Evolutionary conservation across 345 rosid species (phyloP).

Genomic region (Physaria fendleri): DNA sequence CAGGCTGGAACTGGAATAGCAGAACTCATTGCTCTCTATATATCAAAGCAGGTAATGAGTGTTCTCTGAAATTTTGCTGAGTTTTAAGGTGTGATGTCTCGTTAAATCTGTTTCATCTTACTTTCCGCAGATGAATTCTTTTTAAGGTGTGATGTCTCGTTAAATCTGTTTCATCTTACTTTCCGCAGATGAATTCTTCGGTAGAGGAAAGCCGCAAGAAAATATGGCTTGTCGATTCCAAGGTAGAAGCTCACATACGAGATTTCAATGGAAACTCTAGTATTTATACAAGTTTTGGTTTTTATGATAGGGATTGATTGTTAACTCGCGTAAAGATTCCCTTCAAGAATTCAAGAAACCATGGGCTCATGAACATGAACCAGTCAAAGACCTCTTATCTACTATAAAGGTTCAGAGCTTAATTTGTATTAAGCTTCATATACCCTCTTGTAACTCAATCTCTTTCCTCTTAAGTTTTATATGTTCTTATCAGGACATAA

Average conservation of each 20-base stretch:
- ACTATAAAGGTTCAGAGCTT: slow-evolving; percentile 63
- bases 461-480: neutral
- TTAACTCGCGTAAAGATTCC: slow-evolving; percentile 67
- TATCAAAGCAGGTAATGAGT: slow-evolving; percentile 70
- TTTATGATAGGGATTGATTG: slow-evolving; percentile 68
- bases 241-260: slow-evolving; percentile 37
- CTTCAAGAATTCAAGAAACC: slow-evolving; percentile 95
- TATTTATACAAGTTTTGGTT: slow-evolving; percentile 6
- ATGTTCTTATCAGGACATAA: slow-evolving; percentile 51
- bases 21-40: slow-evolving; percentile 89
- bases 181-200: slow-evolving; percentile 52
- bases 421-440: neutral
- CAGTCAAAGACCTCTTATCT: slow-evolving; percentile 58
- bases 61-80: neutral
- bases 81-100: slow-evolving; percentile 1
- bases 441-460: neutral
- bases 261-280: neutral
- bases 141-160: no score
- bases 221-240: slow-evolving; percentile 98
- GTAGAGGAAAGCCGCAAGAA: slow-evolving; percentile 83
- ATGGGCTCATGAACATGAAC: slow-evolving; percentile 95
- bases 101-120: no score
- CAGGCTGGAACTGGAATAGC: slow-evolving; percentile 99
- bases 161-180: slow-evolving; percentile 8
- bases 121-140: slow-evolving; percentile 49